Evolutionary conservation across 192 early-diverging fungal species (phyloP).

Genomic region (Backusella circina): DNA sequence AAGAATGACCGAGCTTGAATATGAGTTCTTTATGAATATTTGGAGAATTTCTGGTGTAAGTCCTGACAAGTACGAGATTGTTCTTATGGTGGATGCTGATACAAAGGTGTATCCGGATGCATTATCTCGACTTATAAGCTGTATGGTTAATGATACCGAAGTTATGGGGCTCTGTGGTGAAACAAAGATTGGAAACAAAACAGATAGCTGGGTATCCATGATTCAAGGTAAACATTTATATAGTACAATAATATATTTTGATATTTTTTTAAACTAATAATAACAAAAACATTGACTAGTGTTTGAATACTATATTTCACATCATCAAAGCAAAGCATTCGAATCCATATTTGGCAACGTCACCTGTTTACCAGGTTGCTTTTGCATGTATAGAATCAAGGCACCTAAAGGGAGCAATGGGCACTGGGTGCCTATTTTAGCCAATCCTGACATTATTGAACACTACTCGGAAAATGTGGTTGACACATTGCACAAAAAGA

Average conservation of each 20-base stretch:
- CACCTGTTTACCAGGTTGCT: slow-evolving; percentile 81
- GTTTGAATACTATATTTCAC: slow-evolving; percentile 85
- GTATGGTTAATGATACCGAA: slow-evolving; percentile 67
- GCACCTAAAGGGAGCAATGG: slow-evolving; percentile 73
- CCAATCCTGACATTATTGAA: slow-evolving; percentile 82
- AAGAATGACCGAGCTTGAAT: slow-evolving; percentile 80
- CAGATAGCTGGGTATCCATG: slow-evolving; percentile 72
- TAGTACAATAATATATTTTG: not conserved
- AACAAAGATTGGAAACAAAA: slow-evolving; percentile 81
- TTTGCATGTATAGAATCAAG: slow-evolving; percentile 87
- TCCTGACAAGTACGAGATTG: slow-evolving; percentile 74
- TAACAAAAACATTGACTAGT: slow-evolving; percentile 33
- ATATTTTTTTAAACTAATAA: not conserved
- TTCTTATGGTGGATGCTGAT: slow-evolving; percentile 83
- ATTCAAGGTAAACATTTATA: slow-evolving; percentile 48
- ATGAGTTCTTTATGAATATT: slow-evolving; percentile 74
- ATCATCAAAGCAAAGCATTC: slow-evolving; percentile 80
- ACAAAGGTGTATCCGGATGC: slow-evolving; percentile 77
- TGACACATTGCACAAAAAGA: slow-evolving; percentile 74
- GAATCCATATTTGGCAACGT: slow-evolving; percentile 86
- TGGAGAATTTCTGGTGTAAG: slow-evolving; percentile 69
- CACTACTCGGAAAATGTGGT: slow-evolving; percentile 84
- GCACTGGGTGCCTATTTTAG: slow-evolving; percentile 77
- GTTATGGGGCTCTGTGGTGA: slow-evolving; percentile 79
- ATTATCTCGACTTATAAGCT: slow-evolving; percentile 63